Conservation (phyloP, 306 rosid genomes). For the Medicago lupulina region DNA sequence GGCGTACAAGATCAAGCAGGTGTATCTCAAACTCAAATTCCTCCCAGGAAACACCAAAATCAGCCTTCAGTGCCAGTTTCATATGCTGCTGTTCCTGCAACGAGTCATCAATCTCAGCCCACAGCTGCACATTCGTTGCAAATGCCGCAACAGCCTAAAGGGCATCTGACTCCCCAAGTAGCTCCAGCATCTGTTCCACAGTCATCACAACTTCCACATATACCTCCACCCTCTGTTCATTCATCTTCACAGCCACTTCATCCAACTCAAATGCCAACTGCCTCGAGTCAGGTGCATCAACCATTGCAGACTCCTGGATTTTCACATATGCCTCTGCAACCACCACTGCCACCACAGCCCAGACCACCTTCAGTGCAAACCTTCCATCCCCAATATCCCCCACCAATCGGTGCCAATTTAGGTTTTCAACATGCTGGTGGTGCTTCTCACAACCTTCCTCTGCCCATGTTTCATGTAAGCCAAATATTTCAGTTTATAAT, state of each 20-base stretch:
- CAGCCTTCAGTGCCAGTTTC: slow-evolving; percentile 64
- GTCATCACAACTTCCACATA: slow-evolving; percentile 71
- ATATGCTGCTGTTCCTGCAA: slow-evolving; percentile 63
- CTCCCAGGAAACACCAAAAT: slow-evolving; percentile 70
- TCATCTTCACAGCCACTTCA: slow-evolving; percentile 81
- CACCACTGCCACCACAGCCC: slow-evolving; percentile 78
- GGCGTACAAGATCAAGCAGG: slow-evolving; percentile 71
- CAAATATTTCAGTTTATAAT: slow-evolving; percentile 40
- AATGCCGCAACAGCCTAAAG: slow-evolving; percentile 73
- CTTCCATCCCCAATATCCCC: slow-evolving; percentile 83
- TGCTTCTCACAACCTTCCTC: slow-evolving; percentile 75
- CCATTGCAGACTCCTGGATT: slow-evolving; percentile 73
- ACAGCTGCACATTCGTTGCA: slow-evolving; percentile 63
- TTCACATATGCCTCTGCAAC: slow-evolving; percentile 72
- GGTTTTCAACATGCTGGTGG: slow-evolving; percentile 75
- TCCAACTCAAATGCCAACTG: slow-evolving; percentile 62
- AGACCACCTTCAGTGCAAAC: slow-evolving; percentile 65
- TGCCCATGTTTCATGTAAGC: slow-evolving; percentile 88
- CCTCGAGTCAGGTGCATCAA: slow-evolving; percentile 72
- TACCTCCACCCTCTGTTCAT: slow-evolving; percentile 66
- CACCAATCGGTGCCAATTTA: slow-evolving; percentile 65
- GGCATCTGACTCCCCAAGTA: slow-evolving; percentile 66
- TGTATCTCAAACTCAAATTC: slow-evolving; percentile 64
- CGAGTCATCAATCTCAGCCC: slow-evolving; percentile 72
- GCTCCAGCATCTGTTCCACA: slow-evolving; percentile 61